Evolutionary conservation across 2,329 filamentous ascomycete genomes (phyloP).

Genomic region (Sporothrix inflata): DNA sequence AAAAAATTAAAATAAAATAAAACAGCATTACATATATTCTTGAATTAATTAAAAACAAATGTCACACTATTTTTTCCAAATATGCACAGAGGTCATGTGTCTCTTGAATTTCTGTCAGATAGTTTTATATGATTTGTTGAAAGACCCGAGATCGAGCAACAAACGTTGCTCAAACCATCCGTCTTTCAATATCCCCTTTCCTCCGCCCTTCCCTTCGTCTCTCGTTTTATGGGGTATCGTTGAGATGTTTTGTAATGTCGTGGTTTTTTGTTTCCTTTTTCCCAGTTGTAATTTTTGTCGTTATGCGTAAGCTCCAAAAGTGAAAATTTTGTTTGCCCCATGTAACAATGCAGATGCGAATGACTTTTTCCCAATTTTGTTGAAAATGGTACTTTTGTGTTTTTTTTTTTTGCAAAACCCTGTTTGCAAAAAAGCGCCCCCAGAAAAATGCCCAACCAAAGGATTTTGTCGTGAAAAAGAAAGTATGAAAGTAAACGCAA

Average conservation of each 20-base stretch:
- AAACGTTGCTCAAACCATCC: background rate
- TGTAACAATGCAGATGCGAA: constrained; percentile 10
- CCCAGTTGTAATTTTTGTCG: constrained; percentile 23
- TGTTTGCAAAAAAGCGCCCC: background rate
- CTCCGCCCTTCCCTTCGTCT: constrained; percentile 15
- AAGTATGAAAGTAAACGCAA: background rate
- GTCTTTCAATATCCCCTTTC: background rate
- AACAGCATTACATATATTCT: background rate
- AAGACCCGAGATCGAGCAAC: background rate
- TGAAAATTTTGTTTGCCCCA: constrained; percentile 24
- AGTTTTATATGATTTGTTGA: background rate
- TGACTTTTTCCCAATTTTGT: constrained; percentile 34
- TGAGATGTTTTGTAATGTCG: constrained; percentile 40
- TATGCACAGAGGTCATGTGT: background rate
- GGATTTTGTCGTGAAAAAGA: background rate
- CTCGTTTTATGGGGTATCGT: constrained; percentile 43
- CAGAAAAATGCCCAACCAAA: background rate
- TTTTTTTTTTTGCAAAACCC: background rate
- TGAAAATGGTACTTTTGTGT: constrained; percentile 34
- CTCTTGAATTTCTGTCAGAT: background rate
- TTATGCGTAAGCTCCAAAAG: constrained; percentile 26
- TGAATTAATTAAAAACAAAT: background rate
- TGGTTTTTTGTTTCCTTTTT: constrained; percentile 29
- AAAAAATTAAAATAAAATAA: too few relatives aligned
- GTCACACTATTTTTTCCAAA: background rate